These are phyloP conservation scores for Termitomyces sp. DNA, from an alignment of 768 basidiomycete species.

Conservation along the genomic window DNA sequence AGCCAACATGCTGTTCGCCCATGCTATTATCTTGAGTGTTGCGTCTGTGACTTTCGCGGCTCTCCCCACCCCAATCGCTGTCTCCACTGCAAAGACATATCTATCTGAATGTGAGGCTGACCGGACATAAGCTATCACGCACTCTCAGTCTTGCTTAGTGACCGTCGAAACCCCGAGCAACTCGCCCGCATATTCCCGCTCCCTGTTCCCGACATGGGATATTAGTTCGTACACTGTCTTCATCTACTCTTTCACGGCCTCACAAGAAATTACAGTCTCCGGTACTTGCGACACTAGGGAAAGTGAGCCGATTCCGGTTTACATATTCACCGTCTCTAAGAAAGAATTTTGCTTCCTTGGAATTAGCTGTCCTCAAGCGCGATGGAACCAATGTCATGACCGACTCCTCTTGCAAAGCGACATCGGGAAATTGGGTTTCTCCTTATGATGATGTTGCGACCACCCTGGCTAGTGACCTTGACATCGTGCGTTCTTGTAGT, in stretches of 20 bases:
- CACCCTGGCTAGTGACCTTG: conserved; percentile 43
- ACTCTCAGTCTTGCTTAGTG: conserved; percentile 21
- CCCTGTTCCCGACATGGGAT: conserved; percentile 48
- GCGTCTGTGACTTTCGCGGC: conserved; percentile 18
- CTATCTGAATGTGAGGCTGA: conserved; percentile 28
- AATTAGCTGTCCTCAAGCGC: conserved; percentile 41
- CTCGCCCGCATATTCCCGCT: conserved; percentile 33
- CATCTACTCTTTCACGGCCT: background rate
- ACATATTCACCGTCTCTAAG: background rate
- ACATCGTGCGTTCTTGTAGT: conserved; percentile 38
- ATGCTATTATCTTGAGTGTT: conserved; percentile 17
- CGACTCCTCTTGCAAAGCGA: conserved; percentile 36
- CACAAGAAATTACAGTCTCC: conserved; percentile 32
- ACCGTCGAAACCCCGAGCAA: conserved; percentile 33
- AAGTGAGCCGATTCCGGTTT: conserved; percentile 31
- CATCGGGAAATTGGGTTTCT: conserved; percentile 52
- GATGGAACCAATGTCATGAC: conserved; percentile 46
- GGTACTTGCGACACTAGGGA: conserved; percentile 54
- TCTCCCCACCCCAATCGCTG: conserved; percentile 32
- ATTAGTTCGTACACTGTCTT: conserved; percentile 33
- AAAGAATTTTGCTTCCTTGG: background rate
- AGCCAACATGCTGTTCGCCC: conserved; percentile 14
- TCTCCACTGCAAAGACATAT: conserved; percentile 33
- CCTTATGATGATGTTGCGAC: conserved; percentile 50
- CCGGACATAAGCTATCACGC: background rate